Base-by-base conservation (phyloP, 2,329 filamentous ascomycete genomes). In the Arthroderma uncinatum region DNA sequence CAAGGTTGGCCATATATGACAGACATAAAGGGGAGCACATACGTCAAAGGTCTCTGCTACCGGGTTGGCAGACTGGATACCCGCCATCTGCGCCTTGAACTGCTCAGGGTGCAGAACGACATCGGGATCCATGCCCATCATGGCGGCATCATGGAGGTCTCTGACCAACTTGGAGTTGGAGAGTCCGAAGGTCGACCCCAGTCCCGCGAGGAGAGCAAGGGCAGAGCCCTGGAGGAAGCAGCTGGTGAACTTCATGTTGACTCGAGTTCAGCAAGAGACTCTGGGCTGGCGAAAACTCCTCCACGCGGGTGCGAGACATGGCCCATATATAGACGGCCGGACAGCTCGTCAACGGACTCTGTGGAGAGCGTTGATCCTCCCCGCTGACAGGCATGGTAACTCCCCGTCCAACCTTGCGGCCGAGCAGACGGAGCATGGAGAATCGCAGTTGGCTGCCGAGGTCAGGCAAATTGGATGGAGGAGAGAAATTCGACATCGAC, bases 191-290 rank as follows among this genome's bases (percentile, higher is more conserved):
- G 34, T 40, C 19, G 58, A 56, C 2, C 55, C 56, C 8, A 54
- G 37, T 9, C 58, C 58, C n/a, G 48, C 30, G 14, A 60, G 53
- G 21, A 56, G 44, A 44, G 58, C 55, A 47, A 58, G 37, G 56
- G 58, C 56, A 57, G 58, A 30, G 33, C 55, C 55, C 39, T 55
- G 55, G 56, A 60, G 53, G 53, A 58, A 40, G 34, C 57, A 56
- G 23, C 23, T 47, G 40, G 58, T 40, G 42, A 53, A 54, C 55
- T 54, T 60, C 58, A 60, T 60, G 16, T 23, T 57, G 58, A 12
- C n/a, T 50, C 25, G 19, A 33, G 16, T 42, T 50, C 44, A 33
- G 19, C 44, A 16, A 42, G 34, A 37, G 34, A 37, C 34, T 37
- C 9, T 37, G 34, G 34, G 34, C 34, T n/a, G 34, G 34, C 34